Conservation (phyloP, 805 yeast genomes). For the Hemisphaericaspora nanyangensis region DNA sequence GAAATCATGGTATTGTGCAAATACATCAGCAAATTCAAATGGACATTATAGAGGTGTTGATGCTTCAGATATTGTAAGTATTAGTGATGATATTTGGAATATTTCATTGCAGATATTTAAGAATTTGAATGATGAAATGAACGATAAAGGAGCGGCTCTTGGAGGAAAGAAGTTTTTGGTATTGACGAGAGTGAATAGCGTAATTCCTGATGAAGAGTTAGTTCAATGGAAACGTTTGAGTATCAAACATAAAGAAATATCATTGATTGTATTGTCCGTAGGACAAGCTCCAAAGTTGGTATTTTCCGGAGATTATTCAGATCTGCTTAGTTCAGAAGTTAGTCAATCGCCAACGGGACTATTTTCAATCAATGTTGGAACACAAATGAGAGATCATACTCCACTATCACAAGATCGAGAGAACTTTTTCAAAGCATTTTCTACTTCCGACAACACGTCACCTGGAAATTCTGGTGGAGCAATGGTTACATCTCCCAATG, state of each 20-base stretch:
- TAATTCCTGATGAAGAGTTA: constrained; percentile 77
- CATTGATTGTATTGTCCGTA: constrained; percentile 67
- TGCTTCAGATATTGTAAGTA: constrained; percentile 35
- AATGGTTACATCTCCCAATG: constrained; percentile 29
- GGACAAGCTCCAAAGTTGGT: constrained; percentile 51
- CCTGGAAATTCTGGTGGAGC: constrained; percentile 14
- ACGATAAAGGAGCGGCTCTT: constrained; percentile 26
- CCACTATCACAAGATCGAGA: constrained; percentile 5
- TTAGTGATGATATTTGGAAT: constrained; percentile 66
- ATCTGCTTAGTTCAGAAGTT: constrained; percentile 57
- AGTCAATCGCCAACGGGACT: constrained; percentile 16
- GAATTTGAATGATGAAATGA: constrained; percentile 29
- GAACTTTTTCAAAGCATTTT: constrained; percentile 4
- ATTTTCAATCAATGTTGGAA: not conserved
- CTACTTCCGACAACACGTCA: constrained; percentile 18
- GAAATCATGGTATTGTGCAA: constrained; percentile 58
- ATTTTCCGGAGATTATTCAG: constrained; percentile 51
- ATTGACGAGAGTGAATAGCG: constrained; percentile 65
- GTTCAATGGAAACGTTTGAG: constrained; percentile 76
- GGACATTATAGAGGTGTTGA: constrained; percentile 6
- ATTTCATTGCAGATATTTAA: constrained; percentile 47
- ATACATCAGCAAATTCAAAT: constrained; percentile 9
- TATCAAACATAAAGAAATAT: constrained; percentile 50
- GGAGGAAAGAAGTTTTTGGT: constrained; percentile 61
- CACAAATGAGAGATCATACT: not conserved